These are phyloP conservation scores for Cladobotryum protrusum DNA, from an alignment of 2,329 filamentous ascomycete genomes.

Conservation along the genomic window DNA sequence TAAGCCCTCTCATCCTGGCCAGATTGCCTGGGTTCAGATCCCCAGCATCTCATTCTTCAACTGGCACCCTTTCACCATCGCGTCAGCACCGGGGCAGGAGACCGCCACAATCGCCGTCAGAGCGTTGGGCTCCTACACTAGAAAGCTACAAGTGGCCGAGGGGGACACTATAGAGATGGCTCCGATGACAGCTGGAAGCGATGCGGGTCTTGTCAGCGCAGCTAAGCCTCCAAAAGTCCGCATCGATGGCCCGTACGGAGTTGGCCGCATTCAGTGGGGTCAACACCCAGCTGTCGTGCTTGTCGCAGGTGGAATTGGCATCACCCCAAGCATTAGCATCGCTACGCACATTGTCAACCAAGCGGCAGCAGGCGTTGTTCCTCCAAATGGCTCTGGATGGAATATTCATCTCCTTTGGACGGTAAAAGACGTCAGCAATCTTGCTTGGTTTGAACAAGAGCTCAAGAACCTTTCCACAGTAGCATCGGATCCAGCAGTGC, in stretches of 20 bases:
- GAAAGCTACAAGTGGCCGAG: neutral
- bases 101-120: neutral
- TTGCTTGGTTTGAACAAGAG: too few relatives aligned
- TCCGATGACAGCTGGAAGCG: too few relatives aligned
- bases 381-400: too few relatives aligned
- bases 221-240: too few relatives aligned
- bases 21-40: constrained; percentile 21
- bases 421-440: too few relatives aligned
- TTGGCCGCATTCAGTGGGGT: constrained; percentile 15
- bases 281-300: constrained; percentile 15
- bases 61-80: constrained; percentile 23
- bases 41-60: constrained; percentile 16
- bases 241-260: constrained; percentile 10
- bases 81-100: constrained; percentile 8
- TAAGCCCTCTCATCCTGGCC: constrained; percentile 12
- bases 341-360: constrained; percentile 15
- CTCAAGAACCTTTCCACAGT: too few relatives aligned
- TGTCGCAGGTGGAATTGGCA: constrained; percentile 20
- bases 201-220: too few relatives aligned
- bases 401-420: too few relatives aligned
- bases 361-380: neutral
- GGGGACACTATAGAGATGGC: too few relatives aligned
- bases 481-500: too few relatives aligned
- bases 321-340: constrained; percentile 20
- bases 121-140: neutral